A percentile compares a stretch with the other conserved stretches of the same genome.
Conservation (phyloP, 2,329 filamentous ascomycete species). For the Gyromitra esculenta region DNA sequence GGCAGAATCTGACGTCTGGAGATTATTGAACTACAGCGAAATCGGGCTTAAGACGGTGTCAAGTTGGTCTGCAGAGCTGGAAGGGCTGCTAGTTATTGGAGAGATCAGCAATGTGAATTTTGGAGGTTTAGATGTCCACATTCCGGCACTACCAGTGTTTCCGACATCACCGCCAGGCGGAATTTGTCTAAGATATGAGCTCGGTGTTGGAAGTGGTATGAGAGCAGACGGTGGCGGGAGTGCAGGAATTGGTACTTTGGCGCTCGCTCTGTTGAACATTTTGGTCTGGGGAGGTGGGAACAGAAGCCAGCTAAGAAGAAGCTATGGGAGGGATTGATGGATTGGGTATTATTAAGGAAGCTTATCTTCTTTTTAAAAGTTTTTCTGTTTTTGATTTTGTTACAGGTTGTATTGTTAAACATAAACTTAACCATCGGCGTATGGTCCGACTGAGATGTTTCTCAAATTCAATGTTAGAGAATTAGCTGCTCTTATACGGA, state of each 20-base stretch:
- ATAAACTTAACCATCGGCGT: no score
- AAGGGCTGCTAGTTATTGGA: neutral
- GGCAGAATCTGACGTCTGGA: no score
- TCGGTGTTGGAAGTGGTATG: neutral
- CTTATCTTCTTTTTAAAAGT: neutral
- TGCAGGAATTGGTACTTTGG: neutral
- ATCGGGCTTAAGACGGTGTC: no score
- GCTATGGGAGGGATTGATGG: neutral
- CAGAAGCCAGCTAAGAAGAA: neutral
- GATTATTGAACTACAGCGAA: no score
- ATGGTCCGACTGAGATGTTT: no score
- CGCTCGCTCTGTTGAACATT: neutral
- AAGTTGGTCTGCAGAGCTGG: no score
- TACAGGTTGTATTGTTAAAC: neutral
- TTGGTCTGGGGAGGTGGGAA: neutral
- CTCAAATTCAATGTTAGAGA: no score
- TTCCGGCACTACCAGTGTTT: neutral
- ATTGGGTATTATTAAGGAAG: neutral
- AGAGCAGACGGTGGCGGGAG: neutral
- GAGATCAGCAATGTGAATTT: neutral
- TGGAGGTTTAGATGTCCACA: neutral
- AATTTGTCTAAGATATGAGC: neutral
- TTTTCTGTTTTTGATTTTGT: neutral
- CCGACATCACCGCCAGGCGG: neutral
- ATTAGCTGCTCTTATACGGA: no score